These are phyloP conservation scores for Verruconis gallopava DNA, from an alignment of 2,329 filamentous ascomycete species.

Conservation along the genomic window DNA sequence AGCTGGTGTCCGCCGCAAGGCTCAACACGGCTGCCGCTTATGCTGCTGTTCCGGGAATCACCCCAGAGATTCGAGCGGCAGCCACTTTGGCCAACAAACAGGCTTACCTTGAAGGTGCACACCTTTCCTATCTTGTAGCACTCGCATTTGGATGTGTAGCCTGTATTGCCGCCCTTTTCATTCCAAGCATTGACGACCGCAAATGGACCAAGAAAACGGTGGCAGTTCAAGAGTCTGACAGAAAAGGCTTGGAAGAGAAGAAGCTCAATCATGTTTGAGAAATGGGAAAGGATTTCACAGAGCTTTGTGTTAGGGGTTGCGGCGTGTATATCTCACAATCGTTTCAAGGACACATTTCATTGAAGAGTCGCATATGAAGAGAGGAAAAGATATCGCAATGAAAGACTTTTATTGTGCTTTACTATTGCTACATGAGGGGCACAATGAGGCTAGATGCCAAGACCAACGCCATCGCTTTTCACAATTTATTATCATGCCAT, in stretches of 20 bases:
- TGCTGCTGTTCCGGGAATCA: conserved; percentile 18
- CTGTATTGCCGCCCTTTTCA: conserved; percentile 20
- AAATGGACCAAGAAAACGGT: conserved; percentile 21
- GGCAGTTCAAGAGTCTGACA: conserved; percentile 18
- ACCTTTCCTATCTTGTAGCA: conserved; percentile 19
- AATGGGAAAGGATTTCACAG: too few relatives aligned
- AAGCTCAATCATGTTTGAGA: background rate
- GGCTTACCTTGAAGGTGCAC: conserved; percentile 19
- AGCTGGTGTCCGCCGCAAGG: conserved; percentile 16
- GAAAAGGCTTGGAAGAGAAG: conserved; percentile 13
- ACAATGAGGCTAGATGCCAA: too few relatives aligned
- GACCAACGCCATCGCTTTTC: too few relatives aligned
- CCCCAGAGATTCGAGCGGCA: conserved; percentile 17
- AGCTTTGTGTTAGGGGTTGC: too few relatives aligned
- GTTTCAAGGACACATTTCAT: too few relatives aligned
- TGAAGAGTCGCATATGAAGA: too few relatives aligned
- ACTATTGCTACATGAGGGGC: too few relatives aligned
- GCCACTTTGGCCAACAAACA: conserved; percentile 18
- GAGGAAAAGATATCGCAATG: too few relatives aligned
- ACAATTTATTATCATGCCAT: too few relatives aligned
- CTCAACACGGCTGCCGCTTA: conserved; percentile 18
- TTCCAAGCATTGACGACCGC: conserved; percentile 17
- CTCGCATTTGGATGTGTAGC: conserved; percentile 19
- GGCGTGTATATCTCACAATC: too few relatives aligned
- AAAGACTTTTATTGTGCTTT: too few relatives aligned